These are phyloP conservation scores for Circinella minor DNA, from an alignment of 371 early-diverging fungal species.

Conservation along the genomic window DNA sequence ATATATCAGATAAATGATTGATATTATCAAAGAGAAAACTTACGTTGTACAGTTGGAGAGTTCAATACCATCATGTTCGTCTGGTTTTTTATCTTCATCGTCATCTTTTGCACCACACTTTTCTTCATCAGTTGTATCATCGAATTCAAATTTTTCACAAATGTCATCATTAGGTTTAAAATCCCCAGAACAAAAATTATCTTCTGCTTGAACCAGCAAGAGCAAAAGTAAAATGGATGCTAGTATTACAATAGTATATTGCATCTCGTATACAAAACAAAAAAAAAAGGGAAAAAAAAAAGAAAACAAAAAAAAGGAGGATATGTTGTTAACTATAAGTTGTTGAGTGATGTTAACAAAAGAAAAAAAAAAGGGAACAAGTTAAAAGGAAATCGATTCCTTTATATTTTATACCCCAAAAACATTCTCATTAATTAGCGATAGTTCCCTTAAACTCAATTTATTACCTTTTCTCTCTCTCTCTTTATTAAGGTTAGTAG, in stretches of 20 bases:
- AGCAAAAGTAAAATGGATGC: not conserved
- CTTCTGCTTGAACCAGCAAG: slow-evolving; percentile 13
- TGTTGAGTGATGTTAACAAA: no score
- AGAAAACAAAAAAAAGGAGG: no score
- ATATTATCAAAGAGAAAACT: not conserved
- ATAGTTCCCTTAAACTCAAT: no score
- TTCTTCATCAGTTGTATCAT: slow-evolving; percentile 11
- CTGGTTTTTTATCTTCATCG: not conserved
- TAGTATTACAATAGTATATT: not conserved
- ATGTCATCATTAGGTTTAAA: slow-evolving; percentile 15
- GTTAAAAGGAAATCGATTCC: no score
- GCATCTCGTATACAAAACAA: not conserved
- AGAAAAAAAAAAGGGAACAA: no score
- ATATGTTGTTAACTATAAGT: no score
- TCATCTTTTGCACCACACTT: slow-evolving; percentile 17
- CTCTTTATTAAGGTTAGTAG: no score
- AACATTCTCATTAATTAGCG: no score
- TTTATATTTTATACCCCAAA: no score
- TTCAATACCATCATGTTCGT: slow-evolving; percentile 24
- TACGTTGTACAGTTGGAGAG: slow-evolving; percentile 49
- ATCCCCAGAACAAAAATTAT: slow-evolving; percentile 20
- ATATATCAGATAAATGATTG: not conserved
- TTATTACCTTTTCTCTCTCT: no score
- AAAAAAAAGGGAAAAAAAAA: not conserved
- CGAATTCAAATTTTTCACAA: slow-evolving; percentile 24